Conservation (phyloP, 306 rosid species). For the Luffa acutangula region DNA sequence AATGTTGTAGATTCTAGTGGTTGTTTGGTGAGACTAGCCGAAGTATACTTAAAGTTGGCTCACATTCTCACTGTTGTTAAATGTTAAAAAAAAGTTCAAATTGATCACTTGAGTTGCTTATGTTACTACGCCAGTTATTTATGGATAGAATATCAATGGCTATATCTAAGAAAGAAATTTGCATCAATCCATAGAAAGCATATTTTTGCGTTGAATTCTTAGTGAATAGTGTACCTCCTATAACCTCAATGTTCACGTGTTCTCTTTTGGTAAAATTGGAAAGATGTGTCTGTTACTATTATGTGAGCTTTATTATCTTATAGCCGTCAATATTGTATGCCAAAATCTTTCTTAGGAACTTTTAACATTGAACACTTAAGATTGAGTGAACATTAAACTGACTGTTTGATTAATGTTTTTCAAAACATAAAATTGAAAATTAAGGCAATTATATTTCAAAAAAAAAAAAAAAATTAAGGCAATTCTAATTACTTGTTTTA, state of each 20-base stretch:
- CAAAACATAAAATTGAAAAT: background rate
- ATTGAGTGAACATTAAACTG: background rate
- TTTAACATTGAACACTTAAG: background rate
- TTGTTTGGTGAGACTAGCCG: too few relatives aligned
- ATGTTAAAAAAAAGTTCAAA: too few relatives aligned
- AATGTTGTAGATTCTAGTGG: too few relatives aligned
- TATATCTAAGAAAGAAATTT: too few relatives aligned
- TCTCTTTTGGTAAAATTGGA: background rate
- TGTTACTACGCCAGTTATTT: too few relatives aligned
- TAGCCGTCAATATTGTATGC: background rate
- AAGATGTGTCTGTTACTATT: background rate
- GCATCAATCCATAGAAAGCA: too few relatives aligned
- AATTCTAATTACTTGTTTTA: background rate
- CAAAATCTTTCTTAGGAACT: background rate
- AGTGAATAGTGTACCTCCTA: background rate
- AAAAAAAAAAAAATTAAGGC: background rate
- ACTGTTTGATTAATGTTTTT: background rate
- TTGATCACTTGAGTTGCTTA: too few relatives aligned
- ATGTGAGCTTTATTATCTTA: background rate
- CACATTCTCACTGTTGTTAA: too few relatives aligned
- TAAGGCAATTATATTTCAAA: conserved; percentile 7
- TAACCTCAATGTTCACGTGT: background rate
- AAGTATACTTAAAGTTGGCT: too few relatives aligned
- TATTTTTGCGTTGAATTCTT: too few relatives aligned
- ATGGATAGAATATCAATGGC: too few relatives aligned